Conservation (phyloP, 2,329 filamentous ascomycete species). For the Falciphora oryzae region DNA sequence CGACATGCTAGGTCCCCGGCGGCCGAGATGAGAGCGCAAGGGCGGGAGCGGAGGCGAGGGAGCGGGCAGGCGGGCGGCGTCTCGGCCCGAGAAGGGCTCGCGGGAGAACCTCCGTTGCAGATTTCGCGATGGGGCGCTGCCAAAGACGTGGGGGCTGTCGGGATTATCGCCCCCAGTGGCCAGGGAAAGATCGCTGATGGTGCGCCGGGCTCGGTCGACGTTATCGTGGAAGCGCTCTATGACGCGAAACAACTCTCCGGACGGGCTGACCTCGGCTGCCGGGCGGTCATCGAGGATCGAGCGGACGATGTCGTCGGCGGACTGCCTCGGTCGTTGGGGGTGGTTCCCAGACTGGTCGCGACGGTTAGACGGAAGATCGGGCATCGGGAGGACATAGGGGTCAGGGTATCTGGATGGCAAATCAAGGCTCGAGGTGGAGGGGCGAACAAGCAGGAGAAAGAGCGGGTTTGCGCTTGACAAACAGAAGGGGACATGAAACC, state of each 20-base stretch:
- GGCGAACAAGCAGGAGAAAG: background rate
- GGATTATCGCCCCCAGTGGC: background rate
- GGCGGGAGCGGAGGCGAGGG: slow-evolving; percentile 29
- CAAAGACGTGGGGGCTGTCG: background rate
- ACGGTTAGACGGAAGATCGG: background rate
- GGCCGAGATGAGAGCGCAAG: slow-evolving; percentile 20
- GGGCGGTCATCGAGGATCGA: slow-evolving; percentile 34
- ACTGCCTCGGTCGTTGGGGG: slow-evolving; percentile 18
- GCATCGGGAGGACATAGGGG: background rate
- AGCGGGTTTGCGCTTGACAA: slow-evolving; percentile 5
- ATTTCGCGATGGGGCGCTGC: slow-evolving; percentile 25
- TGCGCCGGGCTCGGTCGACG: slow-evolving; percentile 8
- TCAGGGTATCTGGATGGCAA: no score
- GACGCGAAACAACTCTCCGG: slow-evolving; percentile 36
- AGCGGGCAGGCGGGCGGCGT: slow-evolving; percentile 18
- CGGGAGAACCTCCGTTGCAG: slow-evolving; percentile 30
- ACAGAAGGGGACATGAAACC: background rate
- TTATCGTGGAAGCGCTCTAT: slow-evolving; percentile 34
- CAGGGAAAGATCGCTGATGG: slow-evolving; percentile 1
- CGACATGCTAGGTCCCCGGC: slow-evolving; percentile 22
- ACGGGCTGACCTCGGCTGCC: slow-evolving; percentile 32
- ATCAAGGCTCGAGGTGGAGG: background rate
- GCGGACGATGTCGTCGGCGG: slow-evolving; percentile 28
- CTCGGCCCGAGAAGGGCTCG: slow-evolving; percentile 23
- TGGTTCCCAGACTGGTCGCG: slow-evolving; percentile 24